These are phyloP conservation scores for Penicillium expansum DNA, from an alignment of 2,329 filamentous ascomycete genomes.

Conservation along the genomic window DNA sequence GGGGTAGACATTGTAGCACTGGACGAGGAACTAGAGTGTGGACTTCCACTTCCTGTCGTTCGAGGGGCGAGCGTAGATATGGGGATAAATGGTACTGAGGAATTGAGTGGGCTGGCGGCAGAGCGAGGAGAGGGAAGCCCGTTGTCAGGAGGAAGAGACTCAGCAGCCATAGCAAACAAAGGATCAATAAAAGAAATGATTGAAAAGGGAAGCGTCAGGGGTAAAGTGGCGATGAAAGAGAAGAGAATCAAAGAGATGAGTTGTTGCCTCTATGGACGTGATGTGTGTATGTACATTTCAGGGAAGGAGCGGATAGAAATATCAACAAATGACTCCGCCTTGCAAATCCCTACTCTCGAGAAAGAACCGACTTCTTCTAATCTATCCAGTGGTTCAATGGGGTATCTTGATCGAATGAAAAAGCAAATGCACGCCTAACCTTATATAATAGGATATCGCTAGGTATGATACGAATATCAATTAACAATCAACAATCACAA, in stretches of 20 bases:
- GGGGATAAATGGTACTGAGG: neutral
- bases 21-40: neutral
- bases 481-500: neutral
- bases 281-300: neutral
- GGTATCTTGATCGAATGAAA: constrained; percentile 17
- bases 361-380: neutral
- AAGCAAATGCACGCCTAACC: constrained; percentile 2
- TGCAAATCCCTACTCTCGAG: neutral
- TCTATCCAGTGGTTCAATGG: constrained; percentile 3
- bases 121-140: neutral
- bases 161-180: neutral
- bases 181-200: neutral
- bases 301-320: constrained; percentile 1
- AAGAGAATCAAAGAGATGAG: neutral
- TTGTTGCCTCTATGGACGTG: neutral
- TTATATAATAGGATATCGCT: constrained; percentile 1
- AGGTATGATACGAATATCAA: neutral
- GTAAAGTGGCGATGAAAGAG: neutral
- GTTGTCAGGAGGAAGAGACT: neutral
- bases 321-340: neutral
- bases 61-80: neutral
- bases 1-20: neutral
- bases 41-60: neutral
- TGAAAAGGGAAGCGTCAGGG: neutral
- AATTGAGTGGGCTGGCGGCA: neutral